These are phyloP conservation scores for Jackrogersella minutella DNA, from an alignment of 495 filamentous ascomycete species.

Conservation along the genomic window DNA sequence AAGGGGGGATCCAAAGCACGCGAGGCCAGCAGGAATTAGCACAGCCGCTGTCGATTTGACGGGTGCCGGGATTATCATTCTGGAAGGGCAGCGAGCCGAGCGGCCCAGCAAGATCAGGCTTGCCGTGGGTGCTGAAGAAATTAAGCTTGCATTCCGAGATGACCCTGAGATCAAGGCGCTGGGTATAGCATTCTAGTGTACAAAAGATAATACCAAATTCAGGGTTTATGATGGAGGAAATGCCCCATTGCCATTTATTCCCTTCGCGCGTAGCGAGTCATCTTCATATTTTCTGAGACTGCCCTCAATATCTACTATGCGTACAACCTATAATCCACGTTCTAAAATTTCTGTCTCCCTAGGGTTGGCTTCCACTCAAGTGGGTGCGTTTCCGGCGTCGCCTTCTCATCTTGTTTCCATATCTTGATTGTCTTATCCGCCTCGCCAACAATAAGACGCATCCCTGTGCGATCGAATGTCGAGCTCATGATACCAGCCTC, in stretches of 20 bases:
- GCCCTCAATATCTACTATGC: background rate
- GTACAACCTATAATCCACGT: background rate
- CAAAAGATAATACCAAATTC: constrained; percentile 3
- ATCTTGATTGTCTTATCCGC: constrained; percentile 99
- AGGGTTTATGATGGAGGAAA: constrained; percentile 4
- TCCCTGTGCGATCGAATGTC: constrained; percentile 86
- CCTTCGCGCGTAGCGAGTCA: background rate
- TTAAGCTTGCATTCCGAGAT: constrained; percentile 84
- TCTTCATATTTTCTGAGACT: background rate
- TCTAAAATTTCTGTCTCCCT: constrained; percentile 56
- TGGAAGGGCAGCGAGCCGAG: constrained; percentile 82
- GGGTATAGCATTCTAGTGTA: constrained; percentile 55
- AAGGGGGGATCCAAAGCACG: constrained; percentile 11
- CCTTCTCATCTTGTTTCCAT: constrained; percentile 90
- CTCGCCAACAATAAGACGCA: constrained; percentile 91
- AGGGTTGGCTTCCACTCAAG: constrained; percentile 92
- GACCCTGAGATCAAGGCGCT: constrained; percentile 85
- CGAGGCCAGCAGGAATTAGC: constrained; percentile 70
- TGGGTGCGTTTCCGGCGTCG: constrained; percentile 90
- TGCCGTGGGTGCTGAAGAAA: constrained; percentile 87
- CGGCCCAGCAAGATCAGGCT: constrained; percentile 86
- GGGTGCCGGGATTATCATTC: constrained; percentile 83
- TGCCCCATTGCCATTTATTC: background rate
- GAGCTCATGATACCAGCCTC: constrained; percentile 94
- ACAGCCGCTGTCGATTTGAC: constrained; percentile 80